Percentiles rank a stretch among this genome's conserved stretches.
Evolutionary conservation across 305 asterid species (phyloP).

Genomic region (Plantago lanceolata): DNA sequence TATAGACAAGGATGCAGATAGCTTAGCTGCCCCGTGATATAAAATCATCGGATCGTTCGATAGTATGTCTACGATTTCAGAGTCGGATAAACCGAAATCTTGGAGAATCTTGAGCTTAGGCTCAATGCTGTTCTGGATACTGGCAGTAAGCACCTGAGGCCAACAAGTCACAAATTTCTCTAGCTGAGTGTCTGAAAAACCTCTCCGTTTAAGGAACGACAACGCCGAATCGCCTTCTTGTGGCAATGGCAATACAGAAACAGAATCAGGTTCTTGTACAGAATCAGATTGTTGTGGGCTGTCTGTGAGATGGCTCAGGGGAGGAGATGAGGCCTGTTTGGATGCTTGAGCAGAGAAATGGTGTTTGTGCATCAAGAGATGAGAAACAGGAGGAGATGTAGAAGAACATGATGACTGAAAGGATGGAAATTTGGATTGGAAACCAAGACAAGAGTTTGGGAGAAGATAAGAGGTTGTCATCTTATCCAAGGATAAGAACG

Average conservation of each 20-base stretch:
- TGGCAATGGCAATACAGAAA: not conserved
- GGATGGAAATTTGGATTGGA: not conserved
- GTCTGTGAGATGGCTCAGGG: not conserved
- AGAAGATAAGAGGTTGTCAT: no score
- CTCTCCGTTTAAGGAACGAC: conserved; percentile 2
- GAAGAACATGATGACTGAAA: not conserved
- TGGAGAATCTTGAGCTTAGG: conserved; percentile 6
- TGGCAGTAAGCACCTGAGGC: not conserved
- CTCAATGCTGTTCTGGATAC: not conserved
- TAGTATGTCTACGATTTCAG: not conserved
- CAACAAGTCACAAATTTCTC: not conserved
- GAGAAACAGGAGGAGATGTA: not conserved
- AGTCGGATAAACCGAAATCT: not conserved
- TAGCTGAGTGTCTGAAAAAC: conserved; percentile 3
- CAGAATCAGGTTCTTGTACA: no score
- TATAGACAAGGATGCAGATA: not conserved
- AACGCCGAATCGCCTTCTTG: not conserved
- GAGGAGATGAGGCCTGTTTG: not conserved
- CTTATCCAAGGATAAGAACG: no score
- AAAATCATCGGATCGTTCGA: not conserved
- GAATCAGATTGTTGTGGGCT: no score
- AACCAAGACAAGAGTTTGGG: no score
- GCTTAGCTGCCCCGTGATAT: not conserved
- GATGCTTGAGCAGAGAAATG: conserved; percentile 1
- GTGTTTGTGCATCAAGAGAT: not conserved